phyloP scores from a whole-genome alignment of 1,284 basidiomycete genomes.

The Puccinia novopanici region DNA sequence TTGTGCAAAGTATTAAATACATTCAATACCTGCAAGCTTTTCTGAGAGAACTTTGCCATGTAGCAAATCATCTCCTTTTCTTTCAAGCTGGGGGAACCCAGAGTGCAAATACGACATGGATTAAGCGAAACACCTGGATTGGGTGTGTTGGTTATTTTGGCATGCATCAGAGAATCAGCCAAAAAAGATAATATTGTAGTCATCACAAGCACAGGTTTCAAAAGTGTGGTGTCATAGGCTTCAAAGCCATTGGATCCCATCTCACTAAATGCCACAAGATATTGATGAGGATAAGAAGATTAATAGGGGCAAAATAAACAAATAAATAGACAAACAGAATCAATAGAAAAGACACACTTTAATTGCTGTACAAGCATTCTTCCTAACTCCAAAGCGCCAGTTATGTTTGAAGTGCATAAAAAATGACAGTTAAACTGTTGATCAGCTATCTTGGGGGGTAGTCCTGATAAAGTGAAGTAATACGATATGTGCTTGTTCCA shows the following conservation, averaged over 20 bases:
- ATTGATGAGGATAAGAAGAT: no score
- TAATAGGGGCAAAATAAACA: background rate
- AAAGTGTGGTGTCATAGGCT: background rate
- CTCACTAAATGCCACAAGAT: background rate
- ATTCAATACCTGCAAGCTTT: background rate
- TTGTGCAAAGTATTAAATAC: background rate
- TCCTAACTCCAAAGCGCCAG: background rate
- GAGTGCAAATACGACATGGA: background rate
- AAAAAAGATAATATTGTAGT: background rate
- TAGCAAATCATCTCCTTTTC: background rate
- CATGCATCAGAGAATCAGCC: conserved; percentile 7
- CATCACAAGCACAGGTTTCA: background rate
- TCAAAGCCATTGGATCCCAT: background rate
- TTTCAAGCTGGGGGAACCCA: background rate
- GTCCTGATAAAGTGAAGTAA: no score
- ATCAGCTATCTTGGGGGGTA: no score
- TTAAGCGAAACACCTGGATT: background rate
- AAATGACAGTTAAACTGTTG: background rate
- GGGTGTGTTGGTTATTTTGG: background rate
- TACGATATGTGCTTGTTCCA: no score
- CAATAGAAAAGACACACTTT: background rate
- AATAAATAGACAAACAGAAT: background rate
- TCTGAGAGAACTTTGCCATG: background rate
- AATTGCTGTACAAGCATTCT: background rate
- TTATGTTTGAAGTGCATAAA: conserved; percentile 5